A percentile compares a stretch with the other conserved stretches of the same genome.
Evolutionary conservation across 441 rosid genomes (phyloP).

Genomic region (Adansonia gregorii): DNA sequence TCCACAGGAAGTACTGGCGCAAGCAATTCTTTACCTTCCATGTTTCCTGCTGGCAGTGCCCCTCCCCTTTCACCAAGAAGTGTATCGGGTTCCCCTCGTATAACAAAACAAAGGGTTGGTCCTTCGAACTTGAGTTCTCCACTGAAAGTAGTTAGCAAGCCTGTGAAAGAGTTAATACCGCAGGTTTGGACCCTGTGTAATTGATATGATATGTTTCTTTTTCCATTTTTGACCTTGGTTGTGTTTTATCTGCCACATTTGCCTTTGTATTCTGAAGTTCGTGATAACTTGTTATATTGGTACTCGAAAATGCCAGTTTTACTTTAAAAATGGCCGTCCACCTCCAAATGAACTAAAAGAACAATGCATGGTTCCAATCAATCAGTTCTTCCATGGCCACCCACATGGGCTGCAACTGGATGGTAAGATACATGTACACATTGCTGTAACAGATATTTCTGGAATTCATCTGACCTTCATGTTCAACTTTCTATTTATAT

Average conservation of each 20-base stretch:
- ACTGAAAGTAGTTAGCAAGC: slow-evolving; percentile 73
- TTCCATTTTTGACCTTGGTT: slow-evolving; percentile 4
- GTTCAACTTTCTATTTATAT: not conserved
- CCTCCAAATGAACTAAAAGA: slow-evolving; percentile 87
- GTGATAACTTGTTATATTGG: slow-evolving; percentile 23
- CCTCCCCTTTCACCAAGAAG: slow-evolving; percentile 99
- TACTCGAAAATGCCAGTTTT: slow-evolving; percentile 59
- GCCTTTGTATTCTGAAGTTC: slow-evolving; percentile 16
- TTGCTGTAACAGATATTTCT: too few species aligned
- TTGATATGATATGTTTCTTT: slow-evolving; percentile 18
- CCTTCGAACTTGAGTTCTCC: slow-evolving; percentile 87
- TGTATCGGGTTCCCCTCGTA: slow-evolving; percentile 84
- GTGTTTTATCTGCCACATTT: slow-evolving; percentile 13
- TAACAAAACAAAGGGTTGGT: slow-evolving; percentile 66
- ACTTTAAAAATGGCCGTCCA: slow-evolving; percentile 93
- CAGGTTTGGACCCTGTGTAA: slow-evolving; percentile 55
- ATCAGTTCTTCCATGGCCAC: slow-evolving; percentile 75
- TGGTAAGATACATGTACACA: slow-evolving; percentile 48
- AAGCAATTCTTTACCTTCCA: slow-evolving; percentile 71
- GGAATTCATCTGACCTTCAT: too few species aligned
- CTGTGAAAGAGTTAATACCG: slow-evolving; percentile 83
- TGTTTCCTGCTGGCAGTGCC: slow-evolving; percentile 91
- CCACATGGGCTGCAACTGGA: slow-evolving; percentile 76
- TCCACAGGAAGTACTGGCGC: slow-evolving; percentile 55
- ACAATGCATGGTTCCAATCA: slow-evolving; percentile 66